Evolutionary conservation across 148 eudicot species (phyloP).

Genomic region (Dianthus caryophyllus): DNA sequence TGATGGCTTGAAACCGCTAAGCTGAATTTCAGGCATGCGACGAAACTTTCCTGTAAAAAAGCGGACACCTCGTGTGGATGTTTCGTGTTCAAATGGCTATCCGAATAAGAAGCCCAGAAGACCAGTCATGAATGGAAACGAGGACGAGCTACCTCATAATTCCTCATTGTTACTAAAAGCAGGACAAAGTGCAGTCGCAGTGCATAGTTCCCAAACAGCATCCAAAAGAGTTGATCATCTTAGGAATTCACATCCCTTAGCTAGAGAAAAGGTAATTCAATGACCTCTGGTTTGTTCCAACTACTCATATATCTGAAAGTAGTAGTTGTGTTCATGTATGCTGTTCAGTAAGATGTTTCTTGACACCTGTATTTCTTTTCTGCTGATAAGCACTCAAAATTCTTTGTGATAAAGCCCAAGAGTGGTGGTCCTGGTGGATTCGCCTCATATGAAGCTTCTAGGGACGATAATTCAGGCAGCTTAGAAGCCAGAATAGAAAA

Average conservation of each 20-base stretch:
- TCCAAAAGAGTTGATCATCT: constrained; percentile 11
- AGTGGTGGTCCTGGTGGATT: constrained; percentile 14
- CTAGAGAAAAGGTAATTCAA: constrained; percentile 23
- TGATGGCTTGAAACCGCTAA: constrained; percentile 9
- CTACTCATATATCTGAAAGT: constrained; percentile 1
- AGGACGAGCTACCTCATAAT: constrained; percentile 16
- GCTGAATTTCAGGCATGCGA: constrained; percentile 25
- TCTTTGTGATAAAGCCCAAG: constrained; percentile 10
- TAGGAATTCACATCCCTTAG: constrained; percentile 8
- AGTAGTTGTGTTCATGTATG: neutral
- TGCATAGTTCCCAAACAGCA: constrained; percentile 19
- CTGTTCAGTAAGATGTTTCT: neutral
- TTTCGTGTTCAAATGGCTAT: constrained; percentile 19
- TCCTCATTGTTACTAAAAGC: constrained; percentile 20
- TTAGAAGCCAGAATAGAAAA: constrained; percentile 23
- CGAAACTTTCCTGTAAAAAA: constrained; percentile 35
- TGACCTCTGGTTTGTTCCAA: neutral
- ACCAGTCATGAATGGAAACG: constrained; percentile 14
- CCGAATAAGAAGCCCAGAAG: constrained; percentile 21
- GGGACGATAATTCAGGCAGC: constrained; percentile 22
- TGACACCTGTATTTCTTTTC: neutral
- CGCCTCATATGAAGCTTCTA: constrained; percentile 19
- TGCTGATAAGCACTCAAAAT: constrained; percentile 14
- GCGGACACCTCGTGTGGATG: constrained; percentile 45
- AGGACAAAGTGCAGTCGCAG: constrained; percentile 14